These are phyloP conservation scores for Ceriops decandra DNA, from an alignment of 345 rosid genomes.

Conservation along the genomic window DNA sequence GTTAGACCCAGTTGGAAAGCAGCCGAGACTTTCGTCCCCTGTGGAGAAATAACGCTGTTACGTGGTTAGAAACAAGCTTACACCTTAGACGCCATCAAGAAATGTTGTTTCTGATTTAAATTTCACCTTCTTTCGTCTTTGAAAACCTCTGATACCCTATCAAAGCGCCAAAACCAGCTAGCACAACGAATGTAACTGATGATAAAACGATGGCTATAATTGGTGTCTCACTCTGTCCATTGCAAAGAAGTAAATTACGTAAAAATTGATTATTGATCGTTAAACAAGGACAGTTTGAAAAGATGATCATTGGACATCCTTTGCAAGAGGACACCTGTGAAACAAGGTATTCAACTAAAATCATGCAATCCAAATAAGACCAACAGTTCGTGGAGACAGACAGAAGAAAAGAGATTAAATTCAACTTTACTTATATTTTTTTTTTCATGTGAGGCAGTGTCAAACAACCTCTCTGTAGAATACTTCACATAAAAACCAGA, in stretches of 20 bases:
- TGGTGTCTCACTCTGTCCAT: conserved; percentile 9
- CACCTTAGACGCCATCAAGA: not conserved
- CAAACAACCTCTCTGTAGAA: conserved; percentile 47
- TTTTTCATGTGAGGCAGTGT: not conserved
- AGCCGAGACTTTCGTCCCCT: conserved; percentile 13
- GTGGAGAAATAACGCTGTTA: not conserved
- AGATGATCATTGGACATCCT: too few species aligned
- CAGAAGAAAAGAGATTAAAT: not conserved
- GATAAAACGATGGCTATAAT: conserved; percentile 7
- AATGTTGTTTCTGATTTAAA: not conserved
- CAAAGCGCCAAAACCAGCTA: conserved; percentile 41
- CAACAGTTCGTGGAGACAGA: not conserved
- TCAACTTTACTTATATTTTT: conserved; percentile 1
- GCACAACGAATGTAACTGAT: conserved; percentile 23
- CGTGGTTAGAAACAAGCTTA: not conserved
- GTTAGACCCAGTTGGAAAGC: conserved; percentile 1
- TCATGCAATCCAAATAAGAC: not conserved
- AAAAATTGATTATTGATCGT: not conserved
- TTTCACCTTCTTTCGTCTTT: conserved; percentile 28
- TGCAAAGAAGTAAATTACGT: not conserved
- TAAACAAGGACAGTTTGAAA: not conserved
- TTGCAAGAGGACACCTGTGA: too few species aligned
- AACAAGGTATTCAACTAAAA: not conserved
- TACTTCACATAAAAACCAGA: conserved; percentile 66
- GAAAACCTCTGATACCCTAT: conserved; percentile 43